Evolutionary conservation across 2,329 filamentous ascomycete genomes (phyloP), one percentile per base, ranked within the genome.

Genomic region (Fusarium sp.): DNA sequence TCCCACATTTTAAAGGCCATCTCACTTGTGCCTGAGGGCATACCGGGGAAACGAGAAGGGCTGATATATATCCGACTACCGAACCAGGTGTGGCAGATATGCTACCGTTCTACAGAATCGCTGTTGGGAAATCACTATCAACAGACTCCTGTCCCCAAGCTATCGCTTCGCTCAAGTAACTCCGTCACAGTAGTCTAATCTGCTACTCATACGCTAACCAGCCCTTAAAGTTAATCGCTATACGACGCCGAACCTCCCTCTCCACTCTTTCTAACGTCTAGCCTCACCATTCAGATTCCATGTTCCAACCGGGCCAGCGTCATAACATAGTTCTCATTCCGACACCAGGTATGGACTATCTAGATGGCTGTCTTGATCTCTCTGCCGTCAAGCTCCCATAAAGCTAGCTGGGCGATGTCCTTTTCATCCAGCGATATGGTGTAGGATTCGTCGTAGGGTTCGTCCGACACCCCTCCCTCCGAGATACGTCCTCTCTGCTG

Each of bases 301-400:
- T 80, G 84, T 77, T 88, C 86, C 63, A 87, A 58, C 40, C 83
- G 80, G 18, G 79, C 74, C 65, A 87, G 76, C 52, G 82, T 85
- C 78, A 88, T 80, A 18, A 77, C 76, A 57, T 86, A 84, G 9
- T 79, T 80, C 79, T 87, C 86, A 71, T 85, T 79, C 36, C 83
- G 79, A 73, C 85, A 88, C 85, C 85, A 87, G 22, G 78, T 82
- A 60, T 80, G 79, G 1, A 83, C 83, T 85, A 86, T 86, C 79
- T 86, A 84, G 74, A 87, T 80, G 10, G 83, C 84, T 65, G 83
- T 86, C 77, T 87, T 87, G 73, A 86, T 88, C 80, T 86, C 83
- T 25, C 84, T 79, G 6, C 84, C 86, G 56, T 87, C 88, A 65
- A 86, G 80, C 66, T 81, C 78, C 84, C 82, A 85, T 25, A 81